Conservation (phyloP, 345 rosid species). For the Brassica juncea region DNA sequence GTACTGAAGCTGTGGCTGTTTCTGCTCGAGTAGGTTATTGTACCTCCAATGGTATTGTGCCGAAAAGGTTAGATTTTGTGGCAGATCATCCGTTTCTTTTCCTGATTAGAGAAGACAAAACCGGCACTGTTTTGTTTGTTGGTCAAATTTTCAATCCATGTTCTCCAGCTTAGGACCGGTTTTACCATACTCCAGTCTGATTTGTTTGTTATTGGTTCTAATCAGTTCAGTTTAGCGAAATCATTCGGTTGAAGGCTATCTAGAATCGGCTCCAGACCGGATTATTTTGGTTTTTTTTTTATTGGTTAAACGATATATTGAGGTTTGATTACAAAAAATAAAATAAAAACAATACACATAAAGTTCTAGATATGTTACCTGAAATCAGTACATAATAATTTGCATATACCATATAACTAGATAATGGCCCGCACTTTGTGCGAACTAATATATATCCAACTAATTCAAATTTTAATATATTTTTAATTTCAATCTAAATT, state of each 20-base stretch:
- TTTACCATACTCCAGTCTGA: not conserved
- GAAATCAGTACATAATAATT: too few relatives aligned
- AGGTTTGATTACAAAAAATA: too few relatives aligned
- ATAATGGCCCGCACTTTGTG: too few relatives aligned
- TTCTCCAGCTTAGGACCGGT: not conserved
- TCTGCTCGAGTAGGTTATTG: not conserved
- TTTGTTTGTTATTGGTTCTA: not conserved
- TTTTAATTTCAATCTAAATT: too few relatives aligned
- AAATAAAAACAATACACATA: too few relatives aligned
- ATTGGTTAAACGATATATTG: too few relatives aligned
- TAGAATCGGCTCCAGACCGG: not conserved
- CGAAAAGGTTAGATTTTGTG: not conserved
- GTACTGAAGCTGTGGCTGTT: slow-evolving; percentile 17
- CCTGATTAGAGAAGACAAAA: not conserved
- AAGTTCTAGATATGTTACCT: too few relatives aligned
- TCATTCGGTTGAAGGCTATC: not conserved
- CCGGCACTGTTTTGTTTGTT: not conserved
- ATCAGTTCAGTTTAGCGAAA: not conserved
- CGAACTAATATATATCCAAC: too few relatives aligned
- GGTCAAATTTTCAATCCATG: slow-evolving; percentile 14
- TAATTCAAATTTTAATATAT: too few relatives aligned
- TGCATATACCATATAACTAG: too few relatives aligned
- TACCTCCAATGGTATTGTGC: not conserved
- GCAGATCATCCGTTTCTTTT: slow-evolving; percentile 22
- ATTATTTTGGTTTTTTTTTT: too few relatives aligned